These are phyloP conservation scores for Epicoccum sorghinum DNA, from an alignment of 2,329 filamentous ascomycete genomes.

Conservation along the genomic window DNA sequence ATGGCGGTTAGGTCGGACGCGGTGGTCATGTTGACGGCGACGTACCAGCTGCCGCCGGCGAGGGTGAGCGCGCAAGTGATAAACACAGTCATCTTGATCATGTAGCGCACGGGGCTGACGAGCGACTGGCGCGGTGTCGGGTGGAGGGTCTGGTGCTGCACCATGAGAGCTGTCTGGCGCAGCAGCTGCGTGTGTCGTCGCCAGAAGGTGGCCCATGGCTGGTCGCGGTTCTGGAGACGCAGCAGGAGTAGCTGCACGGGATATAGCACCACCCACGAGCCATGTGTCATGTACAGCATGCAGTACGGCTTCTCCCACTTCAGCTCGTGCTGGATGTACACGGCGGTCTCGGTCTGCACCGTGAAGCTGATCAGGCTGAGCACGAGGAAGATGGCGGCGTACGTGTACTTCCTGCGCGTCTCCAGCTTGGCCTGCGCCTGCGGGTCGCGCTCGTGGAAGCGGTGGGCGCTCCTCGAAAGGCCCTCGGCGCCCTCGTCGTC, in stretches of 20 bases:
- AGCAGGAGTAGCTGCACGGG: conserved; percentile 81
- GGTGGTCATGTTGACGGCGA: conserved; percentile 91
- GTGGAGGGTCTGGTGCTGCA: conserved; percentile 77
- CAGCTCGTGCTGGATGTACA: conserved; percentile 90
- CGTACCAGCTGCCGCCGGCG: conserved; percentile 92
- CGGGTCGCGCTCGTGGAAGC: conserved; percentile 80
- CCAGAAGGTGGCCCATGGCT: conserved; percentile 88
- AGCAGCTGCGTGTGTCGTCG: conserved; percentile 69
- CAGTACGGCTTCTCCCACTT: conserved; percentile 99
- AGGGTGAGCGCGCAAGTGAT: conserved; percentile 87
- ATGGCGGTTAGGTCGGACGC: conserved; percentile 95
- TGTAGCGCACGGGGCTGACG: conserved; percentile 69
- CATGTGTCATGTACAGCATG: conserved; percentile 98
- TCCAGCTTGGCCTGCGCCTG: conserved; percentile 66
- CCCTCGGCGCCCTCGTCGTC: conserved; percentile 44
- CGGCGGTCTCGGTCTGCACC: conserved; percentile 92
- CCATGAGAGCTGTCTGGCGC: conserved; percentile 78
- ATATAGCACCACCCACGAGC: conserved; percentile 91
- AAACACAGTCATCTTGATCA: conserved; percentile 78
- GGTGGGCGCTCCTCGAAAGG: conserved; percentile 47
- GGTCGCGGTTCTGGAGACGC: conserved; percentile 76
- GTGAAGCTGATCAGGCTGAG: conserved; percentile 87
- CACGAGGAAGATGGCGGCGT: conserved; percentile 81
- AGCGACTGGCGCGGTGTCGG: conserved; percentile 57
- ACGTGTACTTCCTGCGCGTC: conserved; percentile 82